Percentiles rank a stretch among this genome's conserved stretches.
Evolutionary conservation across 1,139 yeast species (phyloP).

Genomic region (Pichia sp.): DNA sequence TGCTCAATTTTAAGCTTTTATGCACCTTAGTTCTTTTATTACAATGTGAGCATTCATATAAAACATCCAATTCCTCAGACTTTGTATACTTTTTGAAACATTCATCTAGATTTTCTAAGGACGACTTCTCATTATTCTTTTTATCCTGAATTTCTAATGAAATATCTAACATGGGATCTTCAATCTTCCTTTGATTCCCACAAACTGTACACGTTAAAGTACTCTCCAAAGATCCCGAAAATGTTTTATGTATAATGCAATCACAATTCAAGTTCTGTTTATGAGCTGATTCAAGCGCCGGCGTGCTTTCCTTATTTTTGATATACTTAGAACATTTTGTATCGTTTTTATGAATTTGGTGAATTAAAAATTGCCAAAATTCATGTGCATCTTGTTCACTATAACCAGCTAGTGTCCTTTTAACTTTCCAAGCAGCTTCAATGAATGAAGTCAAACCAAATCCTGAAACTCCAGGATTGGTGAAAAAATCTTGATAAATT

Average conservation of each 20-base stretch:
- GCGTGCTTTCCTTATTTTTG: constrained; percentile 16
- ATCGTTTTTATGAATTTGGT: constrained; percentile 64
- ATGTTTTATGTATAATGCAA: constrained; percentile 77
- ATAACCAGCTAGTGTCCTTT: constrained; percentile 82
- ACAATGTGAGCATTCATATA: constrained; percentile 66
- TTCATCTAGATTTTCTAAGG: constrained; percentile 35
- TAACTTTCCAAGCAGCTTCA: constrained; percentile 77
- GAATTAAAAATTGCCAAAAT: constrained; percentile 83
- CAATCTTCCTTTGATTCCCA: constrained; percentile 51
- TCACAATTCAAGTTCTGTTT: constrained; percentile 34
- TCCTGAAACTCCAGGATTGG: constrained; percentile 48
- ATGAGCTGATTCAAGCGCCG: constrained; percentile 6
- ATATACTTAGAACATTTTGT: constrained; percentile 14
- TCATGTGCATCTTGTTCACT: constrained; percentile 98
- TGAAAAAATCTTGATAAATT: constrained; percentile 59
- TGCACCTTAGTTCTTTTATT: constrained; percentile 52
- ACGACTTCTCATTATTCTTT: constrained; percentile 11
- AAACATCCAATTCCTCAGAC: constrained; percentile 66
- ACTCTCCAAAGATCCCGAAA: constrained; percentile 67
- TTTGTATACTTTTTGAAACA: constrained; percentile 73
- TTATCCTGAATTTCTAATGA: constrained; percentile 58
- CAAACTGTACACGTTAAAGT: constrained; percentile 71
- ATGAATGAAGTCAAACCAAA: constrained; percentile 69
- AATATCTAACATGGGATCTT: constrained; percentile 87
- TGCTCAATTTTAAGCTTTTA: constrained; percentile 60